phyloP scores from a whole-genome alignment of 208 protist genomes.

The Histomonas meleagridis region DNA sequence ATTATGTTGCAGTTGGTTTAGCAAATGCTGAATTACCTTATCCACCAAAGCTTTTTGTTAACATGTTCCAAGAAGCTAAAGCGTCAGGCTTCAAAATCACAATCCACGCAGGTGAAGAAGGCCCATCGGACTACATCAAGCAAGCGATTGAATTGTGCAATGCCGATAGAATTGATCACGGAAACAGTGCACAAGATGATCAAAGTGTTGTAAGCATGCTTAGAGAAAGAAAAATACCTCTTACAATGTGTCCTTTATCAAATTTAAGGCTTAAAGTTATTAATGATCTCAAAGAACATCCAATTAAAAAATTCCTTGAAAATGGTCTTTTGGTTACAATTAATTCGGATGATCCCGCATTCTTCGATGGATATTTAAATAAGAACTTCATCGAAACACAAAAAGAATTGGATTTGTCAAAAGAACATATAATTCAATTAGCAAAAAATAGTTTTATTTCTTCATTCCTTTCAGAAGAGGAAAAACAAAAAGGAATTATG shows the following conservation, averaged over 20 bases:
- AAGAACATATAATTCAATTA: neutral
- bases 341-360: neutral
- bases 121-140: neutral
- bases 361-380: neutral
- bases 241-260: neutral
- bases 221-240: neutral
- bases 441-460: neutral
- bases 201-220: neutral
- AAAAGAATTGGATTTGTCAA: neutral
- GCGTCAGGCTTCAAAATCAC: neutral
- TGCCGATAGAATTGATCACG: neutral
- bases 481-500: neutral
- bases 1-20: neutral
- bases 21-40: neutral
- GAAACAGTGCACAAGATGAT: neutral
- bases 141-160: neutral
- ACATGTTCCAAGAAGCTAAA: neutral
- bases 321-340: neutral
- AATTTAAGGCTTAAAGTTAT: neutral
- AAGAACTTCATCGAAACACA: neutral
- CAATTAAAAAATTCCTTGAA: neutral
- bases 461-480: neutral
- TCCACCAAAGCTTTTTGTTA: neutral
- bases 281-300: neutral
- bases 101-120: neutral